These are phyloP conservation scores for Linum trigynum DNA, from an alignment of 345 rosid species.

Conservation along the genomic window DNA sequence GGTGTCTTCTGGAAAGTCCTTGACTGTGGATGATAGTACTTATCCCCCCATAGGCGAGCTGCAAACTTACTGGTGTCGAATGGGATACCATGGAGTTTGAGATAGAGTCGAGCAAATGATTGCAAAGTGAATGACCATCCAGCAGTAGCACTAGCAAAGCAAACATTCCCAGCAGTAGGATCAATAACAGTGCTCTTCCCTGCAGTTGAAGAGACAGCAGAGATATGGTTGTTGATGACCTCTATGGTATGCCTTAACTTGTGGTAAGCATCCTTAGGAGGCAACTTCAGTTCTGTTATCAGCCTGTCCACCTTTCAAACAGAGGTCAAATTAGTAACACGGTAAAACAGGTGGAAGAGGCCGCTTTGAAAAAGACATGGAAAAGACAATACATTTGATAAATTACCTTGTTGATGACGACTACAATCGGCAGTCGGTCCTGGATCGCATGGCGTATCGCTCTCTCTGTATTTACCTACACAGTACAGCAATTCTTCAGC, in stretches of 20 bases:
- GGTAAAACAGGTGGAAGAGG: slow-evolving; percentile 6
- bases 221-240: slow-evolving; percentile 83
- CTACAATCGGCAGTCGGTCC: slow-evolving; percentile 84
- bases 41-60: slow-evolving; percentile 89
- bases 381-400: slow-evolving; percentile 2
- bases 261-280: slow-evolving; percentile 96
- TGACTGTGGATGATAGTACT: slow-evolving; percentile 65
- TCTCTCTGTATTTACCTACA: slow-evolving; percentile 91
- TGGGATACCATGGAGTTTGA: slow-evolving; percentile 84
- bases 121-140: slow-evolving; percentile 99
- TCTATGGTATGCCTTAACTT: slow-evolving; percentile 93
- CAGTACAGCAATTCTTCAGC: slow-evolving; percentile 5
- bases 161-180: slow-evolving; percentile 87
- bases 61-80: slow-evolving; percentile 89
- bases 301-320: slow-evolving; percentile 76
- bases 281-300: slow-evolving; percentile 90
- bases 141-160: slow-evolving; percentile 88
- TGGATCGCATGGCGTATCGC: slow-evolving; percentile 97
- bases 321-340: slow-evolving; percentile 6
- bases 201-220: slow-evolving; percentile 81
- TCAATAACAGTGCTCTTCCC: slow-evolving; percentile 77
- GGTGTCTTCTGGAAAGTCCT: slow-evolving; percentile 68
- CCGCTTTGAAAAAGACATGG: neutral
- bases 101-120: slow-evolving; percentile 84
- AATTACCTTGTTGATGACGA: slow-evolving; percentile 82